Evolutionary conservation across 2,329 filamentous ascomycete genomes (phyloP).

Genomic region (Coniochaeta sp.): DNA sequence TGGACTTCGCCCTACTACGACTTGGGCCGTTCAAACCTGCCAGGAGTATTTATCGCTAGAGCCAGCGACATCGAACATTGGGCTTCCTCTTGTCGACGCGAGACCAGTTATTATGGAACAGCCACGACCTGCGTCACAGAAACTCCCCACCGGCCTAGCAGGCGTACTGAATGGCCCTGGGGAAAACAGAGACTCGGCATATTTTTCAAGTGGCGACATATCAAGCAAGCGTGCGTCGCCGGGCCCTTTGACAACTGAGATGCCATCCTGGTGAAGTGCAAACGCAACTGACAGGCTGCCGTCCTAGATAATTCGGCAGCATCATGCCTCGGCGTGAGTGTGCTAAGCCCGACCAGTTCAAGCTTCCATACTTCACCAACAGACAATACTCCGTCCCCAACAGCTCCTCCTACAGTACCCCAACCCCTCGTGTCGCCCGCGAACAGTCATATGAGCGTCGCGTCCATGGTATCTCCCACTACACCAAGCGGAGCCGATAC

Average conservation of each 20-base stretch:
- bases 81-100: not conserved
- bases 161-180: constrained; percentile 44
- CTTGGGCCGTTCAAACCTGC: not conserved
- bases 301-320: constrained; percentile 36
- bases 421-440: constrained; percentile 48
- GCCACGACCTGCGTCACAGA: constrained; percentile 29
- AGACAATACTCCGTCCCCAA: constrained; percentile 58
- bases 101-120: constrained; percentile 25
- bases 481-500: constrained; percentile 34
- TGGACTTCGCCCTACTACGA: not conserved
- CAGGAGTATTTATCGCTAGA: not conserved
- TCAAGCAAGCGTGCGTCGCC: constrained; percentile 41
- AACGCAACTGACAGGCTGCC: constrained; percentile 13
- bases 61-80: not conserved
- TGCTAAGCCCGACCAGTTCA: constrained; percentile 32
- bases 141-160: constrained; percentile 39
- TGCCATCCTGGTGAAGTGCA: not conserved
- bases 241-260: not conserved
- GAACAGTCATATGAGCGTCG: constrained; percentile 56
- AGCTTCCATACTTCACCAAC: constrained; percentile 41
- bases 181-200: constrained; percentile 43
- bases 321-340: constrained; percentile 31
- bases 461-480: constrained; percentile 57
- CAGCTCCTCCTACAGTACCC: constrained; percentile 39
- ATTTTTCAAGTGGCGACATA: constrained; percentile 40